phyloP scores from a whole-genome alignment of 2,329 filamentous ascomycete species.

The Parasarocladium wereldwijsianum region DNA sequence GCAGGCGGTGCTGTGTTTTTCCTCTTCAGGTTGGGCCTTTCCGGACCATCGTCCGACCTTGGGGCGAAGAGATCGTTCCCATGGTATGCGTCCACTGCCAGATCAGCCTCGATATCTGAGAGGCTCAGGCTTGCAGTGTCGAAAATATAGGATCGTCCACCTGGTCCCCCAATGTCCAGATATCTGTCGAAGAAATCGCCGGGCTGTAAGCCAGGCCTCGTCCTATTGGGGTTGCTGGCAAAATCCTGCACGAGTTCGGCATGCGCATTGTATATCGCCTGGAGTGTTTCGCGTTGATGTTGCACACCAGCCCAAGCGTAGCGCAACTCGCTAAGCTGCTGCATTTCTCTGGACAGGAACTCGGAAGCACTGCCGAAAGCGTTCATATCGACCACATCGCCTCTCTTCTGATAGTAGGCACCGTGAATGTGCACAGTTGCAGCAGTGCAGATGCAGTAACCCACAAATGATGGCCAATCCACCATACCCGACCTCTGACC shows the following conservation, averaged over 20 bases:
- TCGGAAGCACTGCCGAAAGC: constrained; percentile 50
- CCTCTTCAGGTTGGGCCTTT: constrained; percentile 29
- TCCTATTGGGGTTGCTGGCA: constrained; percentile 49
- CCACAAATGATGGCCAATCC: constrained; percentile 77
- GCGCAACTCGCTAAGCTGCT: constrained; percentile 60
- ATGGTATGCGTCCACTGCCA: constrained; percentile 38
- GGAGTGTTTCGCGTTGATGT: constrained; percentile 66
- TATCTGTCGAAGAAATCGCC: constrained; percentile 85
- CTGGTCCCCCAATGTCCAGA: constrained; percentile 36
- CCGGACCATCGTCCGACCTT: constrained; percentile 16
- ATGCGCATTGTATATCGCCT: constrained; percentile 66
- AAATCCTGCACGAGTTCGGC: constrained; percentile 63
- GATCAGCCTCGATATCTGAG: constrained; percentile 49
- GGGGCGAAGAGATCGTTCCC: constrained; percentile 32
- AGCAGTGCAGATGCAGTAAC: constrained; percentile 75
- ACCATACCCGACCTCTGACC: constrained; percentile 59
- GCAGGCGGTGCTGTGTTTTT: constrained; percentile 27
- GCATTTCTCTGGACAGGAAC: constrained; percentile 64
- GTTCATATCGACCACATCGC: constrained; percentile 36
- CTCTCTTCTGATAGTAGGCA: constrained; percentile 54
- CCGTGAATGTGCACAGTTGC: constrained; percentile 83
- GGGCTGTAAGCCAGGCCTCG: constrained; percentile 66
- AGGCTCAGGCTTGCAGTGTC: constrained; percentile 64
- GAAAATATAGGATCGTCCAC: constrained; percentile 47
- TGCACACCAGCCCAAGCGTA: constrained; percentile 66